Percentiles rank a stretch among this genome's conserved stretches.
Evolutionary conservation across 2,329 filamentous ascomycete species (phyloP).

Genomic region (Fusarium sp.): DNA sequence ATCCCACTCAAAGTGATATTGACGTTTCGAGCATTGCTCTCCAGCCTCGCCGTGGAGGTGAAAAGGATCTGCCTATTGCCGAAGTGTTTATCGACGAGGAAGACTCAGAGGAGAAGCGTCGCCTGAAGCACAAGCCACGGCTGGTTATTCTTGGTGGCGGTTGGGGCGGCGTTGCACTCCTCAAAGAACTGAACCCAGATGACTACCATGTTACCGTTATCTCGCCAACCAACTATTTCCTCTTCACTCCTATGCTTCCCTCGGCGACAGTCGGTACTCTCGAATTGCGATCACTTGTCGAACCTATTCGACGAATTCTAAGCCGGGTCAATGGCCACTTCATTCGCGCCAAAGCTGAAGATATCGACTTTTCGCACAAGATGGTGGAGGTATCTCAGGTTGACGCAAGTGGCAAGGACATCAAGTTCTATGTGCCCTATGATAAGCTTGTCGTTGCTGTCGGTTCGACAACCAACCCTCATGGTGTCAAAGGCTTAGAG

Average conservation of each 20-base stretch:
- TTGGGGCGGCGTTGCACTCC: conserved; percentile 92
- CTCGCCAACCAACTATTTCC: conserved; percentile 94
- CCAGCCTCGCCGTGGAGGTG: conserved; percentile 85
- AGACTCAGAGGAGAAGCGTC: conserved; percentile 78
- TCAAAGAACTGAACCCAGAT: conserved; percentile 91
- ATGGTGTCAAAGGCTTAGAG: conserved; percentile 95
- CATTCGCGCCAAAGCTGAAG: conserved; percentile 86
- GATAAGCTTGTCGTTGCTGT: conserved; percentile 96
- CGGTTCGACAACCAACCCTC: conserved; percentile 92
- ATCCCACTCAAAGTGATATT: conserved; percentile 77
- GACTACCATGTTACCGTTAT: conserved; percentile 98
- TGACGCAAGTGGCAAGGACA: conserved; percentile 79
- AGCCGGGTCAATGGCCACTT: conserved; percentile 87
- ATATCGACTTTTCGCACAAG: conserved; percentile 93
- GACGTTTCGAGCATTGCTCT: conserved; percentile 88
- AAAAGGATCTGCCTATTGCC: conserved; percentile 94
- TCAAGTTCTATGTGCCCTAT: conserved; percentile 93
- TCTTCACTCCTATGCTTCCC: conserved; percentile 98
- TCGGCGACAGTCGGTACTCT: conserved; percentile 97
- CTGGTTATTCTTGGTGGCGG: conserved; percentile 94
- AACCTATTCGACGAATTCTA: conserved; percentile 91
- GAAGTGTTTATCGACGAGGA: conserved; percentile 92
- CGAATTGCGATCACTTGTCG: conserved; percentile 90
- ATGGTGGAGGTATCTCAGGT: conserved; percentile 87
- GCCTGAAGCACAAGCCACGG: conserved; percentile 88